Evolutionary conservation across 164 flowering plant genomes (phyloP).

Genomic region (Piper betle): DNA sequence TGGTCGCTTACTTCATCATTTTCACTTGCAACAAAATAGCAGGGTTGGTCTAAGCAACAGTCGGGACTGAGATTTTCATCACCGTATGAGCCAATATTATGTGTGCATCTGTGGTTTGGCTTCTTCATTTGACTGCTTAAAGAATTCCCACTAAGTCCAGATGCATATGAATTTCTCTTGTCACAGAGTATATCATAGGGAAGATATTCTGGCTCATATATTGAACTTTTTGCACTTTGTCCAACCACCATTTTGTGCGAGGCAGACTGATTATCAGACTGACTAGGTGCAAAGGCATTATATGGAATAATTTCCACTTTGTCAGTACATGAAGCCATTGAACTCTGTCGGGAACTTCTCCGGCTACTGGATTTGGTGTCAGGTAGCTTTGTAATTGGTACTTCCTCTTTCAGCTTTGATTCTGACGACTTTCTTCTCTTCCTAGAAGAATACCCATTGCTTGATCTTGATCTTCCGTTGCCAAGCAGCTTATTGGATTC

Average conservation of each 20-base stretch:
- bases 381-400: slow-evolving; percentile 9
- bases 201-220: not conserved
- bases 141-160: not conserved
- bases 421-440: slow-evolving; percentile 13
- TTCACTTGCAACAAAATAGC: slow-evolving; percentile 12
- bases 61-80: slow-evolving; percentile 2
- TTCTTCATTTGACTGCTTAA: not conserved
- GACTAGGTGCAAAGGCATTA: slow-evolving; percentile 4
- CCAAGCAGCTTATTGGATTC: not conserved
- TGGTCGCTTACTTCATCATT: slow-evolving; percentile 4
- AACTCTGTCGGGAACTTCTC: not conserved
- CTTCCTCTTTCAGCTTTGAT: slow-evolving; percentile 26
- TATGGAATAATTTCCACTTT: slow-evolving; percentile 21
- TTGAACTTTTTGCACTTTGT: not conserved
- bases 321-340: slow-evolving; percentile 5
- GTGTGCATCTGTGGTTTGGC: not conserved
- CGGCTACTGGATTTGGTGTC: not conserved
- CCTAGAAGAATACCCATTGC: slow-evolving; percentile 12
- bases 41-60: slow-evolving; percentile 15
- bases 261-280: not conserved
- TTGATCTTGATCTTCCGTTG: slow-evolving; percentile 4
- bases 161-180: not conserved
- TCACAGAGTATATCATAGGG: not conserved
- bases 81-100: not conserved
- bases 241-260: not conserved